Conservation (phyloP, 169 alveolate genomes). For the Plasmodium falciparum region DNA sequence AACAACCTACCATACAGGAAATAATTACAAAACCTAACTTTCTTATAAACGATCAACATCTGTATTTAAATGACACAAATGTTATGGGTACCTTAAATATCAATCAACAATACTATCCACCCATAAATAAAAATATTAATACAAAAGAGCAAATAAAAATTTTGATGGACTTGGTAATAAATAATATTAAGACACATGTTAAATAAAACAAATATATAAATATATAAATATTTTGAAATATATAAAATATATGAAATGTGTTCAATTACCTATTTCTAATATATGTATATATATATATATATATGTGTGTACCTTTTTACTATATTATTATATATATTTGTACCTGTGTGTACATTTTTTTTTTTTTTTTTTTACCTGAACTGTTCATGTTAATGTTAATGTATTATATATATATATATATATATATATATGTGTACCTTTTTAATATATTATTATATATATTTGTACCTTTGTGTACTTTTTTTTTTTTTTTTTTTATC, state of each 20-base stretch:
- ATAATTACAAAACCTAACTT: constrained; percentile 42
- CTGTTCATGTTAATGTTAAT: neutral
- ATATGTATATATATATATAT: too few species aligned
- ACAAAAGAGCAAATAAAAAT: constrained; percentile 36
- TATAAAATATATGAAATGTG: too few species aligned
- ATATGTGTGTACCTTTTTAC: too few species aligned
- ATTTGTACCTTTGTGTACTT: neutral
- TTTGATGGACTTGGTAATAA: constrained; percentile 31
- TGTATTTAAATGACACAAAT: constrained; percentile 13
- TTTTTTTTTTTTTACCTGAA: constrained; percentile 6
- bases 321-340: too few species aligned
- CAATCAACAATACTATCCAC: neutral
- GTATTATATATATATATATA: neutral
- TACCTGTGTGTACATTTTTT: constrained; percentile 8
- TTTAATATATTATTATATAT: too few species aligned
- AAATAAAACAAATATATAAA: too few species aligned
- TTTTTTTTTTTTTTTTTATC: constrained; percentile 11
- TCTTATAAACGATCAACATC: constrained; percentile 8
- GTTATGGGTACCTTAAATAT: neutral
- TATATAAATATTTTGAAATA: too few species aligned
- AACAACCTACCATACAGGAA: constrained; percentile 36
- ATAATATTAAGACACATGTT: neutral
- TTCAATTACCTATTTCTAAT: too few species aligned
- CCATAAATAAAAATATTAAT: constrained; percentile 11
- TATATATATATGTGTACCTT: too few species aligned